phyloP scores from a whole-genome alignment of 768 basidiomycete species.

The Suillus clintonianus region DNA sequence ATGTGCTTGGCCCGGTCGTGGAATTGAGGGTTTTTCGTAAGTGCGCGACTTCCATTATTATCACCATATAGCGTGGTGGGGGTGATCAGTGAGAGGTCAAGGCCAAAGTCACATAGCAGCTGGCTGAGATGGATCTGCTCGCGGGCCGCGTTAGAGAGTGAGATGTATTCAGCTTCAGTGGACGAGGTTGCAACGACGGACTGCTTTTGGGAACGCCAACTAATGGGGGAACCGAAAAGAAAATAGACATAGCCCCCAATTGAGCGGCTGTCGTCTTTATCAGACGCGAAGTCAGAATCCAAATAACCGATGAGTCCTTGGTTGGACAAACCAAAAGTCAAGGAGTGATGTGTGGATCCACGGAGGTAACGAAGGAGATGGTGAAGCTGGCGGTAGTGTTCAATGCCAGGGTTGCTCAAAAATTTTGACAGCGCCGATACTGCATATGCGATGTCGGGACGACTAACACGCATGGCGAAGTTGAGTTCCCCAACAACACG shows the following conservation, averaged over 20 bases:
- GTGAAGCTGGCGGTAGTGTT: constrained; percentile 20
- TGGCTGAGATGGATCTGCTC: no score
- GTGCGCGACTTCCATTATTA: no score
- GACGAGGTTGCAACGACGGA: no score
- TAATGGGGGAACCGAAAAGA: constrained; percentile 27
- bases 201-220: background rate
- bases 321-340: background rate
- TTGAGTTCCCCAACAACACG: constrained; percentile 21
- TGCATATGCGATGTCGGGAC: no score
- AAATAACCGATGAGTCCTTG: constrained; percentile 11
- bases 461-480: constrained; percentile 29
- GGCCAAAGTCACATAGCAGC: no score
- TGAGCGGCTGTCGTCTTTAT: constrained; percentile 10
- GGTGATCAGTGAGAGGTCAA: no score
- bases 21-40: no score
- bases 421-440: constrained; percentile 23
- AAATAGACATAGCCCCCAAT: constrained; percentile 26
- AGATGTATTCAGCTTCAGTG: no score
- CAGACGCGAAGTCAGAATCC: constrained; percentile 16
- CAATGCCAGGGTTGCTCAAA: constrained; percentile 14
- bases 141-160: no score
- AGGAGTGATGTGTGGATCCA: constrained; percentile 3
- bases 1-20: no score
- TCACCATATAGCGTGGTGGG: no score
- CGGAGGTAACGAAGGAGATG: constrained; percentile 14